A percentile compares a stretch with the other conserved stretches of the same genome.
phyloP scores from a whole-genome alignment of 202 grass and related monocot species.

The Zoysia matrella region DNA sequence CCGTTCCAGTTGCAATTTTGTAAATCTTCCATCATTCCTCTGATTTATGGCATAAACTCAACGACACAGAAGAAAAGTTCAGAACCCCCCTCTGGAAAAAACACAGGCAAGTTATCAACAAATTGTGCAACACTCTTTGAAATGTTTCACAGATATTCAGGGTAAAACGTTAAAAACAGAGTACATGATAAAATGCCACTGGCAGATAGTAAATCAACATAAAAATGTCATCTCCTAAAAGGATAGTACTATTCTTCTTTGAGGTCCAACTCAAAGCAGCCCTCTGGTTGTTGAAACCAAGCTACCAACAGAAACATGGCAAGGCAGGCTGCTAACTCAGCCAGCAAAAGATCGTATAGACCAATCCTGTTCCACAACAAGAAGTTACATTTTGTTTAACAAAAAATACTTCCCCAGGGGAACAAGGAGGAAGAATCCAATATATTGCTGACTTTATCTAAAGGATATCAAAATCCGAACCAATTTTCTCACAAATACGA shows the following conservation, averaged over 20 bases:
- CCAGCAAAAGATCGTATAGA: background rate
- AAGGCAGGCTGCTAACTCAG: background rate
- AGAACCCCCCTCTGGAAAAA: conserved; percentile 37
- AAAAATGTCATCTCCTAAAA: background rate
- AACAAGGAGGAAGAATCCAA: conserved; percentile 4
- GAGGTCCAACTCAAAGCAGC: background rate
- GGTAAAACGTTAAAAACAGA: conserved; percentile 2
- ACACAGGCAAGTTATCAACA: conserved; percentile 18
- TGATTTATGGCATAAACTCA: conserved; percentile 22
- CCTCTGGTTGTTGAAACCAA: background rate
- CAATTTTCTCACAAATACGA: background rate
- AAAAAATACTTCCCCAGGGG: background rate
- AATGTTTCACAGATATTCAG: background rate
- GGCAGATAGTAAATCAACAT: background rate
- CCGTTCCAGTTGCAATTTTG: conserved; percentile 60
- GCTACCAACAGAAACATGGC: conserved; percentile 16
- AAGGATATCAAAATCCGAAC: background rate
- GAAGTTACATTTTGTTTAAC: background rate
- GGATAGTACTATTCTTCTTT: background rate
- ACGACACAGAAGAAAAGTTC: conserved; percentile 3
- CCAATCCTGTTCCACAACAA: conserved; percentile 17
- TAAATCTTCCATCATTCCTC: conserved; percentile 55
- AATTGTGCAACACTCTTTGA: conserved; percentile 11
- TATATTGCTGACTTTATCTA: background rate
- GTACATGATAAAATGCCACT: background rate